A percentile compares a stretch with the other conserved stretches of the same genome.
Evolutionary conservation across 192 early-diverging fungal genomes (phyloP).

Genomic region (Coemansia sp.): DNA sequence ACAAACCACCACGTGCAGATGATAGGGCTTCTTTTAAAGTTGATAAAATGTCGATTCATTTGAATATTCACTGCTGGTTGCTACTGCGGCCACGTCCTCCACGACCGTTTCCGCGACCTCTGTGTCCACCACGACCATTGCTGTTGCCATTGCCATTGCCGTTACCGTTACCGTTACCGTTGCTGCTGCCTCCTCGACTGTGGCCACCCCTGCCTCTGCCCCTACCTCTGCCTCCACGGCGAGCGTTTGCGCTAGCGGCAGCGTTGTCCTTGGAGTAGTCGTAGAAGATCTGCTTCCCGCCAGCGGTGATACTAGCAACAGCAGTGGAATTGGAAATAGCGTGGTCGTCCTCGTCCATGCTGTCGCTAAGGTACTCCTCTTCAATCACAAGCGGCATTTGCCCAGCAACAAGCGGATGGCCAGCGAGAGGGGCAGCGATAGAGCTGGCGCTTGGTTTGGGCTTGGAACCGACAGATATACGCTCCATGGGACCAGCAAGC

Average conservation of each 20-base stretch:
- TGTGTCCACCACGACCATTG: conserved; percentile 7
- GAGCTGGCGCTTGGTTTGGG: not conserved
- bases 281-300: conserved; percentile 15
- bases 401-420: conserved; percentile 32
- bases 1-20: no score
- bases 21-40: no score
- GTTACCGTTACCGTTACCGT: not conserved
- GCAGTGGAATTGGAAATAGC: no score
- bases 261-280: conserved; percentile 19
- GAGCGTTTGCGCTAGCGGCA: not conserved
- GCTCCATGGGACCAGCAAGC: conserved; percentile 33
- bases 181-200: conserved; percentile 16
- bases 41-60: not conserved
- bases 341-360: conserved; percentile 40
- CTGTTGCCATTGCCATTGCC: not conserved
- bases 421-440: not conserved
- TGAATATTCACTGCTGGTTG: not conserved
- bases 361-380: conserved; percentile 47
- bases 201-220: conserved; percentile 11
- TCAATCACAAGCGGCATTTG: conserved; percentile 42
- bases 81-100: not conserved
- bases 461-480: conserved; percentile 9
- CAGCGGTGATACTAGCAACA: not conserved
- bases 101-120: not conserved
- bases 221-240: conserved; percentile 3